Percentiles rank a stretch among this genome's conserved stretches.
Evolutionary conservation across 2,329 filamentous ascomycete genomes (phyloP).

Genomic region (Colletotrichum chlorophyti): DNA sequence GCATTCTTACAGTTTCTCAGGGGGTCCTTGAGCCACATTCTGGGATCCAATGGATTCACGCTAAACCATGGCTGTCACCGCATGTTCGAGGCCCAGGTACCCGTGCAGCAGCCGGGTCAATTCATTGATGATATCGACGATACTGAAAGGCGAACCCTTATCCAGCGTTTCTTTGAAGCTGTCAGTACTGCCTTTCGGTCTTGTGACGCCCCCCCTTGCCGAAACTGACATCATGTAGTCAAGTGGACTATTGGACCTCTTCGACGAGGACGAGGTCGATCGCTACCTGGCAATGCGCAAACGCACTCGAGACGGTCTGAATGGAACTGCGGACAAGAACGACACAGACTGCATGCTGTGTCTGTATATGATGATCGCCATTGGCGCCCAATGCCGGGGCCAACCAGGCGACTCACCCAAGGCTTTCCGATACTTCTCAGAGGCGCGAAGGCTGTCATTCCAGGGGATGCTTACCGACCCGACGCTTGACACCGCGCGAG

Average conservation of each 20-base stretch:
- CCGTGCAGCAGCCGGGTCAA: background rate
- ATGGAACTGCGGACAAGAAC: no score
- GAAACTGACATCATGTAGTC: constrained; percentile 32
- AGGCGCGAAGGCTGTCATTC: constrained; percentile 55
- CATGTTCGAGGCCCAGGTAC: constrained; percentile 56
- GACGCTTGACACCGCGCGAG: constrained; percentile 57
- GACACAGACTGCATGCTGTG: background rate
- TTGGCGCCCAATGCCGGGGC: constrained; percentile 54
- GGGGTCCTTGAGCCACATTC: constrained; percentile 53
- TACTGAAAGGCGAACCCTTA: background rate
- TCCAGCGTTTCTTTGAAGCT: constrained; percentile 9
- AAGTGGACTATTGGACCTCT: constrained; percentile 42
- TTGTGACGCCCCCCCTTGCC: background rate
- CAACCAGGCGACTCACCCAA: background rate
- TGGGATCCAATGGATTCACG: constrained; percentile 61
- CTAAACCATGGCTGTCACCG: constrained; percentile 56
- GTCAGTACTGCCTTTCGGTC: background rate
- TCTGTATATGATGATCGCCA: constrained; percentile 54
- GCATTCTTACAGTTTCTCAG: constrained; percentile 63
- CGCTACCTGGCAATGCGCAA: background rate
- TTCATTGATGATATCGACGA: constrained; percentile 2
- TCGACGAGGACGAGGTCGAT: constrained; percentile 28
- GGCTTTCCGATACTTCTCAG: constrained; percentile 50
- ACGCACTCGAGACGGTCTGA: no score
- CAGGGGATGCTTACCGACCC: constrained; percentile 60